Conservation (phyloP, 2,329 filamentous ascomycete genomes). For the Apiospora rasikravindrae region DNA sequence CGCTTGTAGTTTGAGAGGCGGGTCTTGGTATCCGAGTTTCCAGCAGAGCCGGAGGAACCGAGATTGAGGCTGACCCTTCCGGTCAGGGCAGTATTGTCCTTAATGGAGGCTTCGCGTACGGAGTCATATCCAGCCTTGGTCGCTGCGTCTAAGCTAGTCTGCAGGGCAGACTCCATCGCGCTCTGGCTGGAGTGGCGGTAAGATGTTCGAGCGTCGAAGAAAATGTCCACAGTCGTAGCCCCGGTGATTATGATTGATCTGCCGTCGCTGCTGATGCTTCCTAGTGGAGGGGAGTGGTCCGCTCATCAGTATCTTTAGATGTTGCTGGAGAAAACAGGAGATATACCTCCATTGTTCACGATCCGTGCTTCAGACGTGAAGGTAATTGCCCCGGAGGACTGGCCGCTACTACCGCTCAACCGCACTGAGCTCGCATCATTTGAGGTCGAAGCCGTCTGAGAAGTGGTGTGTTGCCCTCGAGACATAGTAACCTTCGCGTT, state of each 20-base stretch:
- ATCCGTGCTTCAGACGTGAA: constrained; percentile 30
- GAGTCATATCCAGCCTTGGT: constrained; percentile 27
- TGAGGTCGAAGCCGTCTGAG: constrained; percentile 27
- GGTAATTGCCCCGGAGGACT: constrained; percentile 31
- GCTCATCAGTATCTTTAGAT: not conserved
- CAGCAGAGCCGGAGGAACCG: constrained; percentile 26
- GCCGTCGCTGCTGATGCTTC: constrained; percentile 24
- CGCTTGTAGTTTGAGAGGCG: constrained; percentile 25
- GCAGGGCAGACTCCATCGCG: constrained; percentile 32
- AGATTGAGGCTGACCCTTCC: constrained; percentile 30
- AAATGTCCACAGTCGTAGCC: constrained; percentile 33
- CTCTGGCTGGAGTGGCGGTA: constrained; percentile 32
- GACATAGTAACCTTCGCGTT: constrained; percentile 33
- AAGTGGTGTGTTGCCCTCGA: constrained; percentile 25
- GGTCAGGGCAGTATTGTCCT: constrained; percentile 30
- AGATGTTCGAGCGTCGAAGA: constrained; percentile 34
- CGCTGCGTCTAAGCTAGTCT: constrained; percentile 32
- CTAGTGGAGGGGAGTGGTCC: not conserved
- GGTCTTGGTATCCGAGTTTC: constrained; percentile 21
- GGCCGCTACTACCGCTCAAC: constrained; percentile 31
- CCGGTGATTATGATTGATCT: constrained; percentile 27
- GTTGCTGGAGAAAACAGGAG: not conserved
- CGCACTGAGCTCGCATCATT: constrained; percentile 33
- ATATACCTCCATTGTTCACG: constrained; percentile 29
- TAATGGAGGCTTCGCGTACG: constrained; percentile 26